A percentile compares a stretch with the other conserved stretches of the same genome.
Conservation (phyloP, 495 filamentous ascomycete species). For the Symbiotaphrina buchneri region DNA sequence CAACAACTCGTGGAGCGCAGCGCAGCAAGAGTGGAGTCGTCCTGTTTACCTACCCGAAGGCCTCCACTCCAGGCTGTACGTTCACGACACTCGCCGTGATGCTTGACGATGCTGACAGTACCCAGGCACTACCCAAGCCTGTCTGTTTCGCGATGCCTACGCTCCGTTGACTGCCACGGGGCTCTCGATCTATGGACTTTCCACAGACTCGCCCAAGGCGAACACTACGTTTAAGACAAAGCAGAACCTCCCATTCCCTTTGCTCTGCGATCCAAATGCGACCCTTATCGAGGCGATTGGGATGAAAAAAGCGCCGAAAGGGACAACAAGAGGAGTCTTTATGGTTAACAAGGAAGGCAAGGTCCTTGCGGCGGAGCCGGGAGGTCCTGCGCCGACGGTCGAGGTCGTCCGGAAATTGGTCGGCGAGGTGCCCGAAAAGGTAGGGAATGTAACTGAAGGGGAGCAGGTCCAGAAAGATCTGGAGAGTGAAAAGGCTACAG, state of each 20-base stretch:
- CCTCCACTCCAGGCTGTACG: constrained; percentile 89
- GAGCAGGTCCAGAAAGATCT: constrained; percentile 2
- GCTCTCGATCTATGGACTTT: constrained; percentile 71
- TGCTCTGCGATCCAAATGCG: constrained; percentile 60
- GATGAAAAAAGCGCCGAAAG: constrained; percentile 49
- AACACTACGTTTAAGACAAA: constrained; percentile 83
- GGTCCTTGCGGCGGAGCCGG: constrained; percentile 35
- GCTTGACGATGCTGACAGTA: not conserved
- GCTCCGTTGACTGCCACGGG: constrained; percentile 55
- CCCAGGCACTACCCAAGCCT: constrained; percentile 80
- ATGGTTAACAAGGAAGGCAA: constrained; percentile 58
- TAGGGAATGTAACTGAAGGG: constrained; percentile 2
- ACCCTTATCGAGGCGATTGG: constrained; percentile 56
- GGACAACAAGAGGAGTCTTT: constrained; percentile 72
- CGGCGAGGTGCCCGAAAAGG: constrained; percentile 8
- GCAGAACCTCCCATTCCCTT: constrained; percentile 67
- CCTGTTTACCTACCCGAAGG: constrained; percentile 89
- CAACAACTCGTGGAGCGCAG: constrained; percentile 59
- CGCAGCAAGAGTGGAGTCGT: constrained; percentile 70
- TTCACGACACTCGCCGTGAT: constrained; percentile 5
- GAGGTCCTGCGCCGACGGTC: constrained; percentile 34
- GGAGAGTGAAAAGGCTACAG: constrained; percentile 9
- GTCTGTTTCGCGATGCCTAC: constrained; percentile 74
- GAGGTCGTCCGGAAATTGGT: constrained; percentile 30
- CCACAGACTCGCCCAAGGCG: constrained; percentile 61